Base-by-base conservation (phyloP, 257 asterid genomes). In the Solanum pimpinellifolium region DNA sequence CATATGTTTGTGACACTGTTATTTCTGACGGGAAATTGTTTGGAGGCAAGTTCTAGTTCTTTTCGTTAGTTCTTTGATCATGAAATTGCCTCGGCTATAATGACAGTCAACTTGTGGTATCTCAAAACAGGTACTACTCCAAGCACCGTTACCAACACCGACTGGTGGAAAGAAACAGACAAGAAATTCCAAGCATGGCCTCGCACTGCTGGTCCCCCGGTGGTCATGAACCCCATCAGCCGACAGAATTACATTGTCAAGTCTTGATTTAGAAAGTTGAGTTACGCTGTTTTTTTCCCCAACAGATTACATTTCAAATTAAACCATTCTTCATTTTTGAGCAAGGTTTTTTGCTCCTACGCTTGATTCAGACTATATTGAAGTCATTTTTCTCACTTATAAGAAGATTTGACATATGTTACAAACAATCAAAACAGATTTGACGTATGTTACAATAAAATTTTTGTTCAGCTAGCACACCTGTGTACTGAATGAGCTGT, bases 161-260 rank as follows among this genome's bases (percentile, higher is more conserved):
- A 93, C 2, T 96, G 99, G 99, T 87, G 77, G 93, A 90, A 75
- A 83, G 98, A 93, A 91, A 96, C 99, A 1, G 99, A 96, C 93
- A 95, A 93, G 75, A 94, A 95, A 94, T 91, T 96, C 85, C 97
- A 93, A 93, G 99, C 98, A 60, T 96, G 98, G 99, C 99, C 99
- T 78, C 98, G 98, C n/a, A 94, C 98, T 88, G 99, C 99, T 20
- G 98, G 99, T 59, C 98, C 99, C 8, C 99, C 98, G 0, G 98
- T 96, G 73, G 98, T 95, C 89, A 95, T 96, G 98, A 96, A 96
- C 92, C 99, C 99, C 89, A 92, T 96, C 91, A 93, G 95, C 90
- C 98, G 98, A 91, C 99, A 96, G 76, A 96, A 96, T 87, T 96
- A 93, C 93, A 92, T 93, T 31, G 98, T 95, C 88, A 96, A 95